Evolutionary conservation across 176 grass and related monocot species (phyloP).

Genomic region (Chloris gayana): DNA sequence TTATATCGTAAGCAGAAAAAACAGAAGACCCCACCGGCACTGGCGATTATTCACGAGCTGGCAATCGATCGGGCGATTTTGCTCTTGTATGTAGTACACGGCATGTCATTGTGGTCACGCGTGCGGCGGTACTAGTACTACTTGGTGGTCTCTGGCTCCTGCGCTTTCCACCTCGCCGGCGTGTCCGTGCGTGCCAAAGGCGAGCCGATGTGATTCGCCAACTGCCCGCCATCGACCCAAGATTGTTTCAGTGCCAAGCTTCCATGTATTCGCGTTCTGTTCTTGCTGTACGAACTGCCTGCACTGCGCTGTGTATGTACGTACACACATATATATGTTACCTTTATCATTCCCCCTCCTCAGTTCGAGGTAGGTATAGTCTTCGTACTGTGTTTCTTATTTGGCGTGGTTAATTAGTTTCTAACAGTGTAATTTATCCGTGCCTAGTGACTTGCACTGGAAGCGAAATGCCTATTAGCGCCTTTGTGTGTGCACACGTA

Average conservation of each 20-base stretch:
- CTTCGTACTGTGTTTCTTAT: background rate
- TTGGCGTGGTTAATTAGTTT: background rate
- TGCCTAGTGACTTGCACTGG: slow-evolving; percentile 3
- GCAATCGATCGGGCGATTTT: background rate
- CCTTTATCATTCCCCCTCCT: background rate
- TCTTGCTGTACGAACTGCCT: background rate
- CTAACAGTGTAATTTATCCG: no score
- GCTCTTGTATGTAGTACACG: background rate
- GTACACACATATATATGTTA: background rate
- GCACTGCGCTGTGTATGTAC: background rate
- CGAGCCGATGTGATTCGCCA: slow-evolving; percentile 36
- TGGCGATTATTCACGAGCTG: background rate
- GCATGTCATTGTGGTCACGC: background rate
- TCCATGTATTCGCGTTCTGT: no score
- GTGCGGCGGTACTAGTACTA: no score
- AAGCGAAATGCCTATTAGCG: slow-evolving; percentile 6
- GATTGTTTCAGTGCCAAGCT: slow-evolving; percentile 34
- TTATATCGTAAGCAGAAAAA: background rate
- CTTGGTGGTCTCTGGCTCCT: background rate
- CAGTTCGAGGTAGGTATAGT: background rate
- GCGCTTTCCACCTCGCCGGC: background rate
- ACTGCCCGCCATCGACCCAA: slow-evolving; percentile 7
- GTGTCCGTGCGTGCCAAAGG: slow-evolving; percentile 21
- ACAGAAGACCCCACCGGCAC: background rate
- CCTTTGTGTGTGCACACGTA: no score